Evolutionary conservation across 2,329 filamentous ascomycete genomes (phyloP).

Genomic region (Diaporthe caulivora): DNA sequence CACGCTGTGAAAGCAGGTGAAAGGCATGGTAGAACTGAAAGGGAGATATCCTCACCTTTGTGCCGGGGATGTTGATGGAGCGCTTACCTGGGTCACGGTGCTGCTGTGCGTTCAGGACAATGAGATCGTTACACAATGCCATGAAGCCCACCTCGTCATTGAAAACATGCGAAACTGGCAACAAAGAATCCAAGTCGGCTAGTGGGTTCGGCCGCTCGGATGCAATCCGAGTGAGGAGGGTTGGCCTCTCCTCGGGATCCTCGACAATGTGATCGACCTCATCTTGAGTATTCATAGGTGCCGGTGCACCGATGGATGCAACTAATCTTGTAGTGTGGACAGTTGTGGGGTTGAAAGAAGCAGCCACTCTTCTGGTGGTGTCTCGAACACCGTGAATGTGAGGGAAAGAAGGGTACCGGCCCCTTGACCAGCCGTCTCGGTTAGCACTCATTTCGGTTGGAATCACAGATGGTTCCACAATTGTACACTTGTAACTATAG

Average conservation of each 20-base stretch:
- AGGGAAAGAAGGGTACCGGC: background rate
- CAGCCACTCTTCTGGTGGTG: background rate
- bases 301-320: background rate
- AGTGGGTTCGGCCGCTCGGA: background rate
- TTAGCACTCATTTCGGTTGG: background rate
- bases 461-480: background rate
- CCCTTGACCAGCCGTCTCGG: background rate
- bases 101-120: background rate
- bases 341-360: background rate
- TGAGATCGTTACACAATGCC: background rate
- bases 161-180: background rate
- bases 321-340: too few relatives aligned
- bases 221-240: background rate
- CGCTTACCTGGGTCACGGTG: background rate
- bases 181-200: background rate
- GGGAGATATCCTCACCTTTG: background rate
- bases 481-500: background rate
- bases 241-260: background rate
- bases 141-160: background rate
- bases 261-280: background rate
- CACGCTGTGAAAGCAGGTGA: background rate
- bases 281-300: background rate
- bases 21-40: conserved; percentile 26
- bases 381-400: background rate
- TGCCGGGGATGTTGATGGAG: conserved; percentile 7